Evolutionary conservation across 2,329 filamentous ascomycete species (phyloP).

Genomic region (Alternaria brassicicola): DNA sequence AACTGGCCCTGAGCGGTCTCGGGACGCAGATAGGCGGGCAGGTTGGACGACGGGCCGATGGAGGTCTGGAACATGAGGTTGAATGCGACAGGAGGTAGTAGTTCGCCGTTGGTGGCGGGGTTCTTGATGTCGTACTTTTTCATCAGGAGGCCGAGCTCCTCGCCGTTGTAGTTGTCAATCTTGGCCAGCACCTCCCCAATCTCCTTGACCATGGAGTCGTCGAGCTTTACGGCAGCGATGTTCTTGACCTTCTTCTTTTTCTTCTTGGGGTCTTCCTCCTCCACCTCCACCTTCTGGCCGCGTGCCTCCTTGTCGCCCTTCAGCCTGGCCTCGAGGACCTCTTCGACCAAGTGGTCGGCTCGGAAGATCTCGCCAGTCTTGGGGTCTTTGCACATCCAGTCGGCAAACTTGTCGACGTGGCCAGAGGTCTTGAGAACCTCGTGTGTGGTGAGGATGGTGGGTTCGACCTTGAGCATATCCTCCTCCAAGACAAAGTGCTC

Average conservation of each 20-base stretch:
- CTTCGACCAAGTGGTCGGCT: constrained; percentile 95
- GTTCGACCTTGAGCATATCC: constrained; percentile 95
- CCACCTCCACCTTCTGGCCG: constrained; percentile 75
- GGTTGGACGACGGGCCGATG: constrained; percentile 88
- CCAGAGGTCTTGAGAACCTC: constrained; percentile 91
- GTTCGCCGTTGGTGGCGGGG: constrained; percentile 76
- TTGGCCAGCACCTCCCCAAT: constrained; percentile 90
- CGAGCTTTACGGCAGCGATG: constrained; percentile 73
- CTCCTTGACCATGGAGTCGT: constrained; percentile 83
- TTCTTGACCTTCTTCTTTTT: constrained; percentile 82
- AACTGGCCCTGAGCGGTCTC: constrained; percentile 99
- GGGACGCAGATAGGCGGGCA: constrained; percentile 68
- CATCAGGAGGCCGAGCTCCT: constrained; percentile 86
- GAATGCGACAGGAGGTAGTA: constrained; percentile 84
- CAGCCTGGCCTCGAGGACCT: constrained; percentile 83
- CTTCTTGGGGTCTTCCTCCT: constrained; percentile 81
- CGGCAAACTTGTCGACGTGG: constrained; percentile 96
- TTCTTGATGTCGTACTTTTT: constrained; percentile 88
- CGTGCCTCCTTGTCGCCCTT: constrained; percentile 93
- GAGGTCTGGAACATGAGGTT: constrained; percentile 99
- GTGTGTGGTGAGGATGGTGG: constrained; percentile 89
- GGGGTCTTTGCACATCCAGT: constrained; percentile 99
- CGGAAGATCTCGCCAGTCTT: constrained; percentile 97
- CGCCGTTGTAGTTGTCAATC: constrained; percentile 93
- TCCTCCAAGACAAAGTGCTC: constrained; percentile 94